Conservation (phyloP, 179 eudicot genomes). For the Silene vulgaris region DNA sequence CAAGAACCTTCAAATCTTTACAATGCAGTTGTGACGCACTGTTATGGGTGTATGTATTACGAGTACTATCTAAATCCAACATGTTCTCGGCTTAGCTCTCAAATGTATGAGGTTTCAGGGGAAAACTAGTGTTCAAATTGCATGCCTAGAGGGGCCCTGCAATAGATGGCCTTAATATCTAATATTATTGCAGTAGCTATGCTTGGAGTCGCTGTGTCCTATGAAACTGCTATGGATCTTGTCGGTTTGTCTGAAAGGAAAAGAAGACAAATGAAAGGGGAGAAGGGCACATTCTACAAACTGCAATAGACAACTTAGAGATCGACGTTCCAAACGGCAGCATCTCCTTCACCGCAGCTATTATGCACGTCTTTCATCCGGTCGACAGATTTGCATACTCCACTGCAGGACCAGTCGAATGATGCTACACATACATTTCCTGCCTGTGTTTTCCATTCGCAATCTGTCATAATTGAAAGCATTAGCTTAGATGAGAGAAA, state of each 20-base stretch:
- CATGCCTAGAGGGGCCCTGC: neutral
- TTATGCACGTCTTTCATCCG: constrained; percentile 43
- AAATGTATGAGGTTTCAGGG: neutral
- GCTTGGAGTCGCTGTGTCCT: constrained; percentile 2
- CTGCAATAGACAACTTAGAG: neutral
- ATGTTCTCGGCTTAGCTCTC: neutral
- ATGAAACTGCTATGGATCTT: neutral
- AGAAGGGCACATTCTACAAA: neutral
- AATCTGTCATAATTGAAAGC: constrained; percentile 27
- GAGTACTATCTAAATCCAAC: neutral
- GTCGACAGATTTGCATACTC: constrained; percentile 49
- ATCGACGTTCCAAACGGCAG: constrained; percentile 36
- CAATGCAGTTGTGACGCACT: neutral
- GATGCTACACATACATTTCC: constrained; percentile 59
- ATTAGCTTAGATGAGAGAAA: neutral
- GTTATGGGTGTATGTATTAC: neutral
- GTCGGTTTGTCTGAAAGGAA: neutral
- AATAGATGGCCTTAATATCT: no score
- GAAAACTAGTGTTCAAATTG: constrained; percentile 3
- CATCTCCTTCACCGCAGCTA: constrained; percentile 48
- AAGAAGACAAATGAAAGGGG: neutral
- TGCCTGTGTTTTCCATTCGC: constrained; percentile 48
- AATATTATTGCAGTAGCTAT: constrained; percentile 15
- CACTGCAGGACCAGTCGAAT: constrained; percentile 63
- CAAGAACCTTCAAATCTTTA: neutral